Evolutionary conservation across 164 flowering plant species (phyloP), one percentile per base, ranked within the genome.

Genomic region (Aristolochia contorta): DNA sequence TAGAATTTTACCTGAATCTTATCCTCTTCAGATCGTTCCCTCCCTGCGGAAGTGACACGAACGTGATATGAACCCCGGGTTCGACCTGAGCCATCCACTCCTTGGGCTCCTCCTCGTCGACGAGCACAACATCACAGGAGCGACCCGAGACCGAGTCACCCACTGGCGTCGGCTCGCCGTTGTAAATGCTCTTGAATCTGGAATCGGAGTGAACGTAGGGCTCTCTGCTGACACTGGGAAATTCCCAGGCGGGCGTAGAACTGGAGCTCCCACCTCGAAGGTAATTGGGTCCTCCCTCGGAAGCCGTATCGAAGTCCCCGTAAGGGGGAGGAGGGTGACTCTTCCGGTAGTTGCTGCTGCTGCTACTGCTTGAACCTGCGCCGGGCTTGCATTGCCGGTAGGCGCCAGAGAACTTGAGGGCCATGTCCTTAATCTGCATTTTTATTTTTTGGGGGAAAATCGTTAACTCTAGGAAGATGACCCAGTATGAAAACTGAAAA

Each of bases 71-170:
- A 19, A 94, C 97, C 4, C 99, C 99, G 1, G 99, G 99, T 71
- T 93, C 99, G 10, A 93, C 99, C 72, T 88, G 97, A 4, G 99
- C 99, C 84, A 84, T 84, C 99, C 97, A 94, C 60, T 91, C 99
- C 72, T 81, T 94, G n/a, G 96, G 79, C 69, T 81, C 90, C 24
- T 85, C 85, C 37, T 93, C 93, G 24, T 89, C 89, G 51, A 79
- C 82, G 2, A 84, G 61, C 12, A 86, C 84, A 27, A 84, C 75
- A 57, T 84, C 87, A 62, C 80, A 68, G 1, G 83, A 70, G 58
- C 74, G 74, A 16, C 77, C 70, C 1, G 79, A 79, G 45, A 75
- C 52, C 0, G 85, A 74, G 4, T 62, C 83, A 8, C 25, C 58
- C 23, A 82, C 84, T 33, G 80, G 78, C 0, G 76, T 69, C 56